Evolutionary conservation across 2,329 filamentous ascomycete genomes (phyloP).

Genomic region (Alternaria gansuensis): DNA sequence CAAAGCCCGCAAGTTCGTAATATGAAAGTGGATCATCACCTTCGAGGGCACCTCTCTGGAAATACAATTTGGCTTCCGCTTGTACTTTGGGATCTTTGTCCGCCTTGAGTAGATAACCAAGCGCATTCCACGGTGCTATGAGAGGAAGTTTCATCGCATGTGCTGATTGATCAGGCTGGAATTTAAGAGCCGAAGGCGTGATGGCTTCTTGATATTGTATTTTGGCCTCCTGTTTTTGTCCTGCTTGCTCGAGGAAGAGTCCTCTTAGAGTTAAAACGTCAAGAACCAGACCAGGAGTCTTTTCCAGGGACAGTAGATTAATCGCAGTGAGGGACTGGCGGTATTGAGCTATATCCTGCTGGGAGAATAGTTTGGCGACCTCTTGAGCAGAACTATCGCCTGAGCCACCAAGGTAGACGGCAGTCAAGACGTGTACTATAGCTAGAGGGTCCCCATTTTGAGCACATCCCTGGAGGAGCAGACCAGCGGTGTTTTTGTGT

Average conservation of each 20-base stretch:
- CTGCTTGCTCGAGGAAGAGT: slow-evolving; percentile 42
- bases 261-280: slow-evolving; percentile 45
- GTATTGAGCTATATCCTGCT: slow-evolving; percentile 31
- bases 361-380: slow-evolving; percentile 31
- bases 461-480: slow-evolving; percentile 42
- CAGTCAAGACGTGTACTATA: slow-evolving; percentile 42
- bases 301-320: slow-evolving; percentile 18
- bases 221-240: slow-evolving; percentile 33
- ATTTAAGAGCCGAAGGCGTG: slow-evolving; percentile 25
- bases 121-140: slow-evolving; percentile 45
- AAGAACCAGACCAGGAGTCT: slow-evolving; percentile 27
- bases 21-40: slow-evolving; percentile 57
- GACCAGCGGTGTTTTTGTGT: slow-evolving; percentile 29
- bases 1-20: slow-evolving; percentile 48
- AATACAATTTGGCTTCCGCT: slow-evolving; percentile 41
- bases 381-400: slow-evolving; percentile 24
- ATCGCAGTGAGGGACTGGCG: slow-evolving; percentile 34
- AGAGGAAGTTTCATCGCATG: slow-evolving; percentile 40
- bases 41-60: slow-evolving; percentile 50
- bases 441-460: slow-evolving; percentile 41
- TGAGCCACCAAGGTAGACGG: slow-evolving; percentile 31
- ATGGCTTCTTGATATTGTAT: slow-evolving; percentile 38
- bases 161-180: slow-evolving; percentile 20
- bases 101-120: slow-evolving; percentile 38
- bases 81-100: slow-evolving; percentile 24